Evolutionary conservation across 768 basidiomycete genomes (phyloP).

Genomic region (Gymnopilus dilepis): DNA sequence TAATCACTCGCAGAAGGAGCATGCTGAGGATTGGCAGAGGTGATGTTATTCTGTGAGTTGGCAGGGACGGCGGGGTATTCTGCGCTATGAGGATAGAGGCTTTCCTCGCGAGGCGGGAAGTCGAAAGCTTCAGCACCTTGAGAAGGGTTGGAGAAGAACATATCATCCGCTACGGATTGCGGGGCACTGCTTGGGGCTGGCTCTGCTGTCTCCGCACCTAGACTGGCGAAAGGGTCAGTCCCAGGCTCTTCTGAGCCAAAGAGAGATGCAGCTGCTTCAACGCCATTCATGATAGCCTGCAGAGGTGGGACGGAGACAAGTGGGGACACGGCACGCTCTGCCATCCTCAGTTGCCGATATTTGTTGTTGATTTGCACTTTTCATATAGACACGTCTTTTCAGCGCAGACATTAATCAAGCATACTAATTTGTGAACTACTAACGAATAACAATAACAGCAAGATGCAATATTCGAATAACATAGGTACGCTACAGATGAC

Average conservation of each 20-base stretch:
- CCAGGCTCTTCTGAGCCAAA: slow-evolving; percentile 71
- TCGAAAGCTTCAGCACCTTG: slow-evolving; percentile 14
- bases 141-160: slow-evolving; percentile 14
- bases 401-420: not conserved
- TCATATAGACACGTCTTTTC: slow-evolving; percentile 40
- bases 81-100: not conserved
- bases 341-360: slow-evolving; percentile 31
- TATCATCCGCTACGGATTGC: slow-evolving; percentile 18
- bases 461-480: not conserved
- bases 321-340: slow-evolving; percentile 1
- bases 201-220: slow-evolving; percentile 45
- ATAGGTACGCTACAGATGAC: not conserved
- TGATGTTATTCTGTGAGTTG: not conserved
- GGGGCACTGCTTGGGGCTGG: slow-evolving; percentile 10
- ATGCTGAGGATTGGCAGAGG: not conserved
- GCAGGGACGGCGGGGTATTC: slow-evolving; percentile 8
- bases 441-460: not conserved
- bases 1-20: not conserved
- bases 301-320: slow-evolving; percentile 4
- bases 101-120: slow-evolving; percentile 13
- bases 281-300: slow-evolving; percentile 53
- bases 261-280: slow-evolving; percentile 82
- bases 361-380: slow-evolving; percentile 42
- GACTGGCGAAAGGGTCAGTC: slow-evolving; percentile 67
- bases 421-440: not conserved